A percentile compares a stretch with the other conserved stretches of the same genome.
phyloP scores from a whole-genome alignment of 164 flowering plant species.

The Tetrastigma voinierianum region DNA sequence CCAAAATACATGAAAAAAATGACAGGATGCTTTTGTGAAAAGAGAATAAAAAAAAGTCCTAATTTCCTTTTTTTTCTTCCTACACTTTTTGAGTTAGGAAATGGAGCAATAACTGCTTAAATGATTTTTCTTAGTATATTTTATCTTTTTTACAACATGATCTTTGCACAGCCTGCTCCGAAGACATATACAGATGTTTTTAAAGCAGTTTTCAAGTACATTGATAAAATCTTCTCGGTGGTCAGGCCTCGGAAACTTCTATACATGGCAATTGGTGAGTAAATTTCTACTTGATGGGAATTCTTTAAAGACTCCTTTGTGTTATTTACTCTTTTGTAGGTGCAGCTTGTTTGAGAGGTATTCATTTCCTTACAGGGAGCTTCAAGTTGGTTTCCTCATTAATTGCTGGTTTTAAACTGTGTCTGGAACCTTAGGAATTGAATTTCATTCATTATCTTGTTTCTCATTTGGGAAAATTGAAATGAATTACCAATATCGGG shows the following conservation, averaged over 20 bases:
- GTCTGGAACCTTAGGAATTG: too few species aligned
- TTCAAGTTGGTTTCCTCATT: too few species aligned
- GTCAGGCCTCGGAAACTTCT: constrained; percentile 51
- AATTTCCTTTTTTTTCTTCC: not conserved
- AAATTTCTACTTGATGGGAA: not conserved
- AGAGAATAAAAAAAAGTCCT: not conserved
- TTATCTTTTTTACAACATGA: not conserved
- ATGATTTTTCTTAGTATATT: not conserved
- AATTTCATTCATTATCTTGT: too few species aligned
- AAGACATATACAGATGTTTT: constrained; percentile 45
- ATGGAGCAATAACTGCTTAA: not conserved
- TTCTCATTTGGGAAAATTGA: too few species aligned
- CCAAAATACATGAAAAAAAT: too few species aligned
- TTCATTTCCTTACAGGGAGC: too few species aligned
- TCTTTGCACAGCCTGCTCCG: constrained; percentile 25
- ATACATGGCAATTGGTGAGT: constrained; percentile 54
- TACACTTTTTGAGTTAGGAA: not conserved
- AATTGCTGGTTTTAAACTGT: too few species aligned
- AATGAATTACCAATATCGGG: too few species aligned
- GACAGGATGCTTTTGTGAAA: not conserved
- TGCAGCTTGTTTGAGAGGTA: too few species aligned
- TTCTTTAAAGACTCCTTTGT: not conserved
- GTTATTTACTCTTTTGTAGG: too few species aligned
- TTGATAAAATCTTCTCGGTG: constrained; percentile 39
- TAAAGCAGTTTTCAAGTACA: constrained; percentile 35